Evolutionary conservation across 352 stramenopile genomes (phyloP), one percentile per base, ranked within the genome.

Genomic region (Pythium scleroteichum): DNA sequence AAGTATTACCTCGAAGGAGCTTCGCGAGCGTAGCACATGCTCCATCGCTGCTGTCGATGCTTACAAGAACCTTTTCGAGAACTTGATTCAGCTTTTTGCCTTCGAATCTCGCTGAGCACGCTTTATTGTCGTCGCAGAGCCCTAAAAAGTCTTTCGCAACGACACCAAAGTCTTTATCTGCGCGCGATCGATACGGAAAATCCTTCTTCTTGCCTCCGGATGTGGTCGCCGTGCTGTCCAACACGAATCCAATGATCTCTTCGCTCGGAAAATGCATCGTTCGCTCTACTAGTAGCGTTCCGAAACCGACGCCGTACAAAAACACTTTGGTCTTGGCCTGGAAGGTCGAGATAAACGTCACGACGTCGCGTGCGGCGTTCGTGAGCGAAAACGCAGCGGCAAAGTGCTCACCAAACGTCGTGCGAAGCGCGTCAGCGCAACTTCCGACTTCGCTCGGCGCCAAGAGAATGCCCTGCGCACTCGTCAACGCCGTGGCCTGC

Each of bases 281-380:
- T 3, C 83, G 66, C 64, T 92, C 78, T 9, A 83, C 73, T 17
- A 89, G 56, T 27, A 79, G 73, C 24, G 84, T 85, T n/a, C 82
- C 84, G 42, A 87, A 87, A 14, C 82, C 82, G 7, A 92, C 56
- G 0, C 80, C 80, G 66, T 94, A 94, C 0, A 92, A 60, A 33
- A 81, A 73, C 44, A 81, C 73, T 17, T 81, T 40, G 6, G 73
- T 78, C 12, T 69, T 42, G 23, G 74, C 17, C 42, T 88, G 81
- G 20, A 70, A 79, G 8, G 52, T 47, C n/a, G 63, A 67, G 48
- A 92, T 79, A 23, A 89, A 55, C 22, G 65, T 62, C 44, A 84
- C 79, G 24, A 92, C 41, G 55, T 94, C 85, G 32, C 72, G 68
- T 32, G 82, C 75, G 1, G 72, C 78, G 53, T 82, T 91, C 7